Evolutionary conservation across 2,329 filamentous ascomycete genomes (phyloP).

Genomic region (Colletotrichum limetticola): DNA sequence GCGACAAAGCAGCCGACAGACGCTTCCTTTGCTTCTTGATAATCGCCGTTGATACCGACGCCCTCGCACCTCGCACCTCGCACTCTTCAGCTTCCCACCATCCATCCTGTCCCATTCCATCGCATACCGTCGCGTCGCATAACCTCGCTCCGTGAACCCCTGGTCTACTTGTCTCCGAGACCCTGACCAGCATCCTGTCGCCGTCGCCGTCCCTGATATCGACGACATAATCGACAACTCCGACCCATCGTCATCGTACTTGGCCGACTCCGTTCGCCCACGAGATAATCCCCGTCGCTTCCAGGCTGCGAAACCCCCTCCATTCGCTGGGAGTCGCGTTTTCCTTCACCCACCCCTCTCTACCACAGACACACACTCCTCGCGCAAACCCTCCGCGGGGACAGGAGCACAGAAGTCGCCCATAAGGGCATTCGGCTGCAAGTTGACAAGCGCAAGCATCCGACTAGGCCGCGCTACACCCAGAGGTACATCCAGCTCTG

Average conservation of each 20-base stretch:
- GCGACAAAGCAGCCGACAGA: background rate
- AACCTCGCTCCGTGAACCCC: slow-evolving; percentile 12
- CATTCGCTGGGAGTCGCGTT: slow-evolving; percentile 4
- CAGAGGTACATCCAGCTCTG: background rate
- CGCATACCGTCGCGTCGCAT: slow-evolving; percentile 14
- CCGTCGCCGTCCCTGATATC: background rate
- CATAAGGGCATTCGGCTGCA: slow-evolving; percentile 17
- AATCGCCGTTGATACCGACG: background rate
- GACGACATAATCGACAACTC: background rate
- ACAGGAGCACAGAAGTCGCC: slow-evolving; percentile 6
- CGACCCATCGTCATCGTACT: background rate
- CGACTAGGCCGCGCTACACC: slow-evolving; percentile 21
- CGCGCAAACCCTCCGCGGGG: slow-evolving; percentile 22
- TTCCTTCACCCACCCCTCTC: slow-evolving; percentile 7
- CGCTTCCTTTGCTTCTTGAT: background rate
- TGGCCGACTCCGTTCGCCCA: slow-evolving; percentile 6
- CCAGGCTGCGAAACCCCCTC: background rate
- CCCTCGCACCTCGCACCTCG: background rate
- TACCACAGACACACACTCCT: slow-evolving; percentile 4
- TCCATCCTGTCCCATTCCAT: slow-evolving; percentile 2
- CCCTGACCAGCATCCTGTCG: background rate
- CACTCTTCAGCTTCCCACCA: background rate
- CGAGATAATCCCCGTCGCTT: slow-evolving; percentile 1
- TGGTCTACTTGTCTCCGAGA: background rate
- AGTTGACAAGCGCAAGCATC: slow-evolving; percentile 29